Evolutionary conservation across 2,329 filamentous ascomycete species (phyloP).

Genomic region (Bisporella sp.): DNA sequence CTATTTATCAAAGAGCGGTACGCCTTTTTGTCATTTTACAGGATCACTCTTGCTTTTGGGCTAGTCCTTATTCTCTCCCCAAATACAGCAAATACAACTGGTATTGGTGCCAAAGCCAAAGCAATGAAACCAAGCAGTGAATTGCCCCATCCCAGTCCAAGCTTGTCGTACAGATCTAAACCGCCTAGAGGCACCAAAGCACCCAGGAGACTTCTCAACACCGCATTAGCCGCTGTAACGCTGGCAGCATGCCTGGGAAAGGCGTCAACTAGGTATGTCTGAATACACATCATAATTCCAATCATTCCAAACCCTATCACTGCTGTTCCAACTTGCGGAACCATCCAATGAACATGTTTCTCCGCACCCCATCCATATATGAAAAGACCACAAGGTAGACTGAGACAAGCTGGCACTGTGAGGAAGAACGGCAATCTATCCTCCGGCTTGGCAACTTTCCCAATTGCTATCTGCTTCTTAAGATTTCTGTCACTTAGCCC

Average conservation of each 20-base stretch:
- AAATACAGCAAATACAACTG: conserved; percentile 5
- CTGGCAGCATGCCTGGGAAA: conserved; percentile 28
- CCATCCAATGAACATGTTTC: conserved; percentile 33
- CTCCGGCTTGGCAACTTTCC: conserved; percentile 25
- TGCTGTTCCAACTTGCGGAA: conserved; percentile 34
- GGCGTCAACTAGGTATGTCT: conserved; percentile 26
- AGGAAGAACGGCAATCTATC: conserved; percentile 35
- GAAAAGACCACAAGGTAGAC: conserved; percentile 36
- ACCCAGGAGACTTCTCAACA: conserved; percentile 22
- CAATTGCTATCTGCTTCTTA: conserved; percentile 38
- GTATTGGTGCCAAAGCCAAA: conserved; percentile 13
- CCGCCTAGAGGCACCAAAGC: conserved; percentile 25
- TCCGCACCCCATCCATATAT: conserved; percentile 39
- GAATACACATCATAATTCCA: conserved; percentile 5
- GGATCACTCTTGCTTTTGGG: background rate
- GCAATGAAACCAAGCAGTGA: conserved; percentile 25
- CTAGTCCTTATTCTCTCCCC: conserved; percentile 6
- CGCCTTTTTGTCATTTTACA: background rate
- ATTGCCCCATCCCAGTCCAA: conserved; percentile 28
- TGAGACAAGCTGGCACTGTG: conserved; percentile 26
- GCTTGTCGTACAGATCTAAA: conserved; percentile 18
- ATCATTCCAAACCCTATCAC: conserved; percentile 29
- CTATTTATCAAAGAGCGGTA: too few species aligned
- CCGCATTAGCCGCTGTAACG: conserved; percentile 28
- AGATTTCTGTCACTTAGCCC: conserved; percentile 30